Evolutionary conservation across 331 rosid genomes (phyloP).

Genomic region (Malus hybrid): DNA sequence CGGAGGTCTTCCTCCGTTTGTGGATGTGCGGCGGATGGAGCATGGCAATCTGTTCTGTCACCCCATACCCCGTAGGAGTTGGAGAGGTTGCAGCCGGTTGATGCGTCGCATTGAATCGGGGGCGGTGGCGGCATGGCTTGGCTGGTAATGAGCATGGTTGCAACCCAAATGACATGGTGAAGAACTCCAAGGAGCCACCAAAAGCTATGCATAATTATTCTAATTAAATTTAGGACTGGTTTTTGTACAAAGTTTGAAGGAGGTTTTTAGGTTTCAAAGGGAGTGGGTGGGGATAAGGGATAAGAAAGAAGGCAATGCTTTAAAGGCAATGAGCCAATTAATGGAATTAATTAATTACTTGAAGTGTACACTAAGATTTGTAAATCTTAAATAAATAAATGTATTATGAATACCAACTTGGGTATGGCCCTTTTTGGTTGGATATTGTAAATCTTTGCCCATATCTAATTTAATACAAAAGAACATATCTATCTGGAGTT

Average conservation of each 20-base stretch:
- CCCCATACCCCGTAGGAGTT: conserved; percentile 68
- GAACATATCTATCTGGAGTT: too few relatives aligned
- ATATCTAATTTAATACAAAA: too few relatives aligned
- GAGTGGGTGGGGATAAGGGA: neutral
- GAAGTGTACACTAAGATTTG: conserved; percentile 7
- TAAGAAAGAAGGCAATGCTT: neutral
- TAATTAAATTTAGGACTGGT: neutral
- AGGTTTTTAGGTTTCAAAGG: neutral
- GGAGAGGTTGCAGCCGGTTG: conserved; percentile 41
- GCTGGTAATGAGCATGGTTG: conserved; percentile 1
- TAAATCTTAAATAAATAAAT: neutral
- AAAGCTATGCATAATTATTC: conserved; percentile 12
- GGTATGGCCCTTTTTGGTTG: neutral
- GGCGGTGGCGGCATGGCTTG: conserved; percentile 32
- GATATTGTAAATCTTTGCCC: neutral
- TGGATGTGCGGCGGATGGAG: conserved; percentile 38
- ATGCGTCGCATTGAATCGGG: conserved; percentile 39
- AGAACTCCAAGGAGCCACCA: conserved; percentile 11
- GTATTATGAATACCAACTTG: neutral
- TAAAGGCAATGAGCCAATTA: neutral
- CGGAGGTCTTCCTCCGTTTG: conserved; percentile 47
- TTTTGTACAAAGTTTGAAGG: neutral
- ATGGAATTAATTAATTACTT: neutral
- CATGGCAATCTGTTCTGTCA: conserved; percentile 47
- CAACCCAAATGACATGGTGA: neutral